Percentiles rank a stretch among this genome's conserved stretches.
Evolutionary conservation across 495 filamentous ascomycete species (phyloP).

Genomic region (Penicillium mononematosum): DNA sequence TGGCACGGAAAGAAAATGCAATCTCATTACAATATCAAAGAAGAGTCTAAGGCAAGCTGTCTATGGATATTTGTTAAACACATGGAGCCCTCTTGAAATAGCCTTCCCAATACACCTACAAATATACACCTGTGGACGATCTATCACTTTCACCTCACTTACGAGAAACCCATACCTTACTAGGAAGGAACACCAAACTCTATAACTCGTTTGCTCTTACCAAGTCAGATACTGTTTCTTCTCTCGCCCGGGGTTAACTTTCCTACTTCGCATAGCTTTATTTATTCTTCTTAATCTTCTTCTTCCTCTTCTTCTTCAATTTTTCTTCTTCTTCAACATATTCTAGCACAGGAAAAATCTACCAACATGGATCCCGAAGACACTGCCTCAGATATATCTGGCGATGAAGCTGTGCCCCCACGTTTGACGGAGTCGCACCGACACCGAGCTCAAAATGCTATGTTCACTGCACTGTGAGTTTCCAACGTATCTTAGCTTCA

Average conservation of each 20-base stretch:
- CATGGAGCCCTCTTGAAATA: not conserved
- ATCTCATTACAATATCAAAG: not conserved
- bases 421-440: constrained; percentile 45
- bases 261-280: not conserved
- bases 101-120: not conserved
- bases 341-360: not conserved
- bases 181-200: not conserved
- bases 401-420: constrained; percentile 25
- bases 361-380: constrained; percentile 6
- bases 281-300: not conserved
- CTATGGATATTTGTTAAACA: not conserved
- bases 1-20: not conserved
- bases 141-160: not conserved
- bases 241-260: not conserved
- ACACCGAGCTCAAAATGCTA: constrained; percentile 47
- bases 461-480: constrained; percentile 54
- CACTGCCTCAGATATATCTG: constrained; percentile 30
- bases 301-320: not conserved
- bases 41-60: not conserved
- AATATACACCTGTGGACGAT: not conserved
- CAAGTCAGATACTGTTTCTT: not conserved
- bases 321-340: not conserved
- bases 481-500: not conserved
- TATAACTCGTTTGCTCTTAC: not conserved
- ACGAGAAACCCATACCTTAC: not conserved